Conservation (phyloP, 352 stramenopile species). For the Elongisporangium anandrum region DNA sequence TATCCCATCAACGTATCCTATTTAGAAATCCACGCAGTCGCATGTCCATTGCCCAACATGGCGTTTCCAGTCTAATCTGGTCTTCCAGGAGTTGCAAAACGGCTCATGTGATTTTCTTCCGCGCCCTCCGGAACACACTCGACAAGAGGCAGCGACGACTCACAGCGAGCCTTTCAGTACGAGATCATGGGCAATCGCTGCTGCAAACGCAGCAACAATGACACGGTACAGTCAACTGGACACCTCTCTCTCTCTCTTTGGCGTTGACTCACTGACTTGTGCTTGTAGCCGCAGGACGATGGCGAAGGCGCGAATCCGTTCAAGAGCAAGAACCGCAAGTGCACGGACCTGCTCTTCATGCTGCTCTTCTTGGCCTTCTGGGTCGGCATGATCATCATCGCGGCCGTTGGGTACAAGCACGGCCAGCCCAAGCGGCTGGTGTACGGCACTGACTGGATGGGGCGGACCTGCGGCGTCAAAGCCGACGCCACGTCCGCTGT, state of each 20-base stretch:
- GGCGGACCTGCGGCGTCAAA: constrained; percentile 55
- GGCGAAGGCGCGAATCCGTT: constrained; percentile 51
- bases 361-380: constrained; percentile 58
- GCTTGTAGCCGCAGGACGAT: constrained; percentile 8
- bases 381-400: constrained; percentile 68
- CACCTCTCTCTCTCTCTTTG: not conserved
- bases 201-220: constrained; percentile 14
- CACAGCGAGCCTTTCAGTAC: not conserved
- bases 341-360: constrained; percentile 64
- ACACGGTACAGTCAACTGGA: not conserved
- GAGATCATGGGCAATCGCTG: constrained; percentile 16
- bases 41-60: not conserved
- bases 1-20: not conserved
- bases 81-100: not conserved
- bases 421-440: constrained; percentile 71
- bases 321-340: constrained; percentile 68
- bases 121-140: not conserved
- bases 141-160: not conserved
- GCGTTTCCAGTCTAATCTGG: not conserved
- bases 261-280: not conserved
- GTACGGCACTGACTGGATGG: constrained; percentile 74
- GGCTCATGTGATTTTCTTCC: not conserved
- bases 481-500: constrained; percentile 34
- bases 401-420: constrained; percentile 49
- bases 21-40: not conserved